Base-by-base conservation (phyloP, 805 yeast species). In the Candida berthetii region DNA sequence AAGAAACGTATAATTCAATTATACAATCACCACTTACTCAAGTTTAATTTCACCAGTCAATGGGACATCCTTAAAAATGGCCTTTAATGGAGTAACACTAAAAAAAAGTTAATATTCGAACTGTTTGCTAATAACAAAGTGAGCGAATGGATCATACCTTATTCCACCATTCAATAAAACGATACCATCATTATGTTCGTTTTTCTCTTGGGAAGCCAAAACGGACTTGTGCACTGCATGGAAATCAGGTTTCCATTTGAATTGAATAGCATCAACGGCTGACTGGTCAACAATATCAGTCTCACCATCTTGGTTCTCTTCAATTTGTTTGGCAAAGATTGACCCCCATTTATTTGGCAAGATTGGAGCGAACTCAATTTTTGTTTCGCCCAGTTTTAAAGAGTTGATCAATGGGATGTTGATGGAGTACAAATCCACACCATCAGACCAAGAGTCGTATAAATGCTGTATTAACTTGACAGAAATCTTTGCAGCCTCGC, bases 161-260 rank as follows among this genome's bases (percentile, higher is more conserved):
- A 55, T 47, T 36, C 48, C 42, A 34, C 54, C 55, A 7, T 46
- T 46, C 32, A 64, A 31, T 6, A 55, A 48, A 11, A 73, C 74
- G 42, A 50, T 48, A 13, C 54, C 56, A 27, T 52, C 55, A 22
- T 48, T 49, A 31, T 53, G 55, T 36, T 58, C 50, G 33, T 56
- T 57, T 37, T 47, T 52, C 3, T 54, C 56, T 31, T 55, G 43
- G 9, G 71, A 65, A 13, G 54, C 64, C 16, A 60, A 52, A 13
- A 78, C 75, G 8, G 73, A 69, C 38, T 74, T 65, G 55, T 82
- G 84, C 13, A 85, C 88, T 19, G 70, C 62, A 35, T 72, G 74
- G 61, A 87, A 88, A 56, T 89, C 78, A 1, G 99, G 99, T 35
- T 71, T 69, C 99, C 99, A 91, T 46, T 66, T 67, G 62, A 80